Percentiles rank a stretch among this genome's conserved stretches.
Evolutionary conservation across 305 asterid species (phyloP).

Genomic region (Fraxinus platypoda): DNA sequence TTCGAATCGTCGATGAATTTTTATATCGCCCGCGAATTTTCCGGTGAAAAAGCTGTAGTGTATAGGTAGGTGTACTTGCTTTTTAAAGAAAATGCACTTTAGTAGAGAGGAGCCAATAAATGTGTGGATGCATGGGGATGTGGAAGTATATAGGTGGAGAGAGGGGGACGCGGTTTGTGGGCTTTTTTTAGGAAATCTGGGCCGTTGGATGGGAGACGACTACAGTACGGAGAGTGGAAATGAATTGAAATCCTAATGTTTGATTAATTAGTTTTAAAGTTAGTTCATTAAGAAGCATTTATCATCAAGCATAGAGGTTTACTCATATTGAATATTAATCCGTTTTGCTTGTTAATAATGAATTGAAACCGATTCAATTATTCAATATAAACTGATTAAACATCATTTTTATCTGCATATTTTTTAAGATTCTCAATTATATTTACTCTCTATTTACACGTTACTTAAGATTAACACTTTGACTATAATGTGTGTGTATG

Average conservation of each 20-base stretch:
- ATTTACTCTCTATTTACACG: not conserved
- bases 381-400: not conserved
- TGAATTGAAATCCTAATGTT: not conserved
- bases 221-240: not conserved
- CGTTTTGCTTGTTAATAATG: not conserved
- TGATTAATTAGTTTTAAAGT: not conserved
- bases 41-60: not conserved
- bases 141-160: slow-evolving; percentile 15
- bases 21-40: not conserved
- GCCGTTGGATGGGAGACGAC: slow-evolving; percentile 30
- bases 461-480: not conserved
- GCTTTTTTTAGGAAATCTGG: slow-evolving; percentile 7
- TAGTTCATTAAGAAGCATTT: not conserved
- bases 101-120: not conserved
- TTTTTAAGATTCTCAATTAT: not conserved
- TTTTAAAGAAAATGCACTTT: not conserved
- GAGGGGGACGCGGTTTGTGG: slow-evolving; percentile 27
- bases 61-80: not conserved
- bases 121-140: not conserved
- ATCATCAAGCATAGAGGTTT: not conserved
- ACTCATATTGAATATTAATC: not conserved
- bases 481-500: not conserved
- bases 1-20: not conserved
- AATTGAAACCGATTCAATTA: not conserved
- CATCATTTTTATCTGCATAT: not conserved